These are phyloP conservation scores for Penicillium subrubescens DNA, from an alignment of 495 filamentous ascomycete species.

Conservation along the genomic window DNA sequence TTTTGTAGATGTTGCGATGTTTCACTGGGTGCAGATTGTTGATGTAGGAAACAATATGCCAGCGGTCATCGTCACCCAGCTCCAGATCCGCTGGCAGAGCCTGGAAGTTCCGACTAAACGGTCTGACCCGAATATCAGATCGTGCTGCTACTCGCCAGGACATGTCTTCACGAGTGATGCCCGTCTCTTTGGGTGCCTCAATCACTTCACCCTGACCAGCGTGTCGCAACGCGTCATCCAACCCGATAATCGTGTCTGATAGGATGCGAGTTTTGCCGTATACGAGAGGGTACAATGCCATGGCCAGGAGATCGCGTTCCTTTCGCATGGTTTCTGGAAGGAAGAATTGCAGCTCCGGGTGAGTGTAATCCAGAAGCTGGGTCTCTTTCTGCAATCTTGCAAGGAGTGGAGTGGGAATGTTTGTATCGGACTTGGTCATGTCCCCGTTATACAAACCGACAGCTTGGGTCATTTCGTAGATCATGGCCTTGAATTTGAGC, in stretches of 20 bases:
- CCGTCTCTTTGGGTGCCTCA: slow-evolving; percentile 28
- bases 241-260: slow-evolving; percentile 22
- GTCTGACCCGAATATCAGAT: slow-evolving; percentile 31
- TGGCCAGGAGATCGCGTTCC: slow-evolving; percentile 42
- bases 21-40: slow-evolving; percentile 49
- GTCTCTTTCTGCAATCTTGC: slow-evolving; percentile 33
- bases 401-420: slow-evolving; percentile 30
- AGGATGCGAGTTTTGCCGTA: slow-evolving; percentile 44
- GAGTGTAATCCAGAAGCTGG: slow-evolving; percentile 21
- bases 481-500: slow-evolving; percentile 48
- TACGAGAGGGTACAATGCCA: slow-evolving; percentile 45
- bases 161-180: slow-evolving; percentile 38
- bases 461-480: slow-evolving; percentile 33
- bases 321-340: slow-evolving; percentile 22
- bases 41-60: slow-evolving; percentile 47
- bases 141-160: slow-evolving; percentile 45
- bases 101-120: slow-evolving; percentile 40
- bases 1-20: slow-evolving; percentile 34
- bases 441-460: slow-evolving; percentile 41
- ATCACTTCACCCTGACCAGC: slow-evolving; percentile 35
- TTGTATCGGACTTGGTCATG: slow-evolving; percentile 44
- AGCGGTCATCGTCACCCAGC: slow-evolving; percentile 30
- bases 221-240: slow-evolving; percentile 28
- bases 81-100: slow-evolving; percentile 41
- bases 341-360: slow-evolving; percentile 20